Percentiles rank a stretch among this genome's conserved stretches.
Evolutionary conservation across 2,329 filamentous ascomycete genomes (phyloP).

Genomic region (Nectriaceae sp.): DNA sequence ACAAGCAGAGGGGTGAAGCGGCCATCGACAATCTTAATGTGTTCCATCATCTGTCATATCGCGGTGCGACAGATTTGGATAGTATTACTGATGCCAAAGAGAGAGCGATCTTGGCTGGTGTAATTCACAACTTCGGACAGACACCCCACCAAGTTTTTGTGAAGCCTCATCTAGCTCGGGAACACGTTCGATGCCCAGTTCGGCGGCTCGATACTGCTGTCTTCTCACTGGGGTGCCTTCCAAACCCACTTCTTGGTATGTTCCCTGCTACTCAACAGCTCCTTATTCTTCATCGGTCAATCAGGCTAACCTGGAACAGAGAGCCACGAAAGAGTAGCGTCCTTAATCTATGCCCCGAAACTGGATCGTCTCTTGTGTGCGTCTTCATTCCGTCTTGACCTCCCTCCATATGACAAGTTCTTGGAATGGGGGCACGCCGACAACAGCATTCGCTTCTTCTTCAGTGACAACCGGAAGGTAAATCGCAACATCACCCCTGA

Average conservation of each 20-base stretch:
- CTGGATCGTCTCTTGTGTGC: constrained; percentile 82
- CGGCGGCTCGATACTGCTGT: constrained; percentile 77
- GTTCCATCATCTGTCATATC: constrained; percentile 94
- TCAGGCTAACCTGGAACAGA: constrained; percentile 36
- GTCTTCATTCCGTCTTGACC: constrained; percentile 81
- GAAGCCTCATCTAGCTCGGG: constrained; percentile 75
- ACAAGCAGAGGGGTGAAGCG: constrained; percentile 89
- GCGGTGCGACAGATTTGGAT: constrained; percentile 90
- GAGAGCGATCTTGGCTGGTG: constrained; percentile 84
- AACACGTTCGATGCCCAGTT: constrained; percentile 64
- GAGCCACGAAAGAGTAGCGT: constrained; percentile 77
- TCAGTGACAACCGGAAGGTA: constrained; percentile 77
- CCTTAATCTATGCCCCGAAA: constrained; percentile 75
- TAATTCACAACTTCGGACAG: constrained; percentile 98
- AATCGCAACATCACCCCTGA: constrained; percentile 8
- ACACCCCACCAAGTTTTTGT: constrained; percentile 94
- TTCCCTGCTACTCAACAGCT: background rate
- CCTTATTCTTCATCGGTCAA: too few species aligned
- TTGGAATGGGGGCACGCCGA: constrained; percentile 97
- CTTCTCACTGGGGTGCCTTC: constrained; percentile 74
- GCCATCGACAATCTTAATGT: constrained; percentile 92
- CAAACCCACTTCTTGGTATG: constrained; percentile 72
- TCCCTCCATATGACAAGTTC: constrained; percentile 90
- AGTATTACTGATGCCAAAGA: constrained; percentile 87
- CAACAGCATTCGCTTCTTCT: constrained; percentile 88